These are phyloP conservation scores for Penicillium crystallinum DNA, from an alignment of 495 filamentous ascomycete genomes.

Conservation along the genomic window DNA sequence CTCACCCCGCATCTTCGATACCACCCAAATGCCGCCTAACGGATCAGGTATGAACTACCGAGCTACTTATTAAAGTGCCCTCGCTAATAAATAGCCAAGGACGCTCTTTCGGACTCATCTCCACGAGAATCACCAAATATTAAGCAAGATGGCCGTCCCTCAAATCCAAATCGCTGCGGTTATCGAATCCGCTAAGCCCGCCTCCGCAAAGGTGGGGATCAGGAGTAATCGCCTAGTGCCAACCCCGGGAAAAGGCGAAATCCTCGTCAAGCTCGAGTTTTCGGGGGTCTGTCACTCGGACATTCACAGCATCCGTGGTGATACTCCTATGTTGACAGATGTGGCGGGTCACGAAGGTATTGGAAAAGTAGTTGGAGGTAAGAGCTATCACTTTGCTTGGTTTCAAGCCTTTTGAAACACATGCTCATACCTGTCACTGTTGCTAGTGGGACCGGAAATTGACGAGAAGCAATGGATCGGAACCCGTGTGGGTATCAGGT, in stretches of 20 bases:
- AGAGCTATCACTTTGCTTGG: background rate
- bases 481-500: slow-evolving; percentile 37
- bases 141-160: slow-evolving; percentile 23
- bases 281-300: slow-evolving; percentile 44
- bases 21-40: background rate
- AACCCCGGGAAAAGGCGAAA: slow-evolving; percentile 27
- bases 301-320: slow-evolving; percentile 39
- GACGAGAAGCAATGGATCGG: slow-evolving; percentile 31
- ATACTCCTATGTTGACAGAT: slow-evolving; percentile 44
- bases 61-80: background rate
- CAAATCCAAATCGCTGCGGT: slow-evolving; percentile 36
- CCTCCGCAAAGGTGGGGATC: slow-evolving; percentile 25
- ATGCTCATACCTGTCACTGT: background rate
- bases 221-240: slow-evolving; percentile 29
- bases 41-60: background rate
- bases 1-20: slow-evolving; percentile 14
- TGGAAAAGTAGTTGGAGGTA: slow-evolving; percentile 35
- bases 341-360: slow-evolving; percentile 44
- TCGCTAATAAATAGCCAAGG: background rate
- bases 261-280: slow-evolving; percentile 40
- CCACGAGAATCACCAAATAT: background rate
- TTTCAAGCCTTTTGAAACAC: background rate
- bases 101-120: background rate
- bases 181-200: slow-evolving; percentile 23
- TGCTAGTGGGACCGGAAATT: slow-evolving; percentile 28